Evolutionary conservation across 192 early-diverging fungal genomes (phyloP).

Genomic region (Coemansia sp.): DNA sequence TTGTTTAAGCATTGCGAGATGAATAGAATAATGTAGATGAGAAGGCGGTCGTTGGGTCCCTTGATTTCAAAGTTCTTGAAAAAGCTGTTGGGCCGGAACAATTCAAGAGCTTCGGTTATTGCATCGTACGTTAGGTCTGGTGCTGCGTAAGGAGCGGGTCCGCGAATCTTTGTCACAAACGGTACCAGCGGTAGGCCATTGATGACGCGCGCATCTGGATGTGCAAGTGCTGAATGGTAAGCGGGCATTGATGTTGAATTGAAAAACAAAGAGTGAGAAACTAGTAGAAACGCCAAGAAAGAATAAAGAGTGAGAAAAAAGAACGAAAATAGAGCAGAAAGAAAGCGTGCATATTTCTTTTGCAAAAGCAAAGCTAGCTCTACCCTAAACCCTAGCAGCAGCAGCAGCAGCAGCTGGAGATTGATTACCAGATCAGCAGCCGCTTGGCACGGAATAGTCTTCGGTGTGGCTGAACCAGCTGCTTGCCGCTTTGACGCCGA

Average conservation of each 20-base stretch:
- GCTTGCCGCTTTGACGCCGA: conserved; percentile 41
- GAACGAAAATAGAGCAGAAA: not conserved
- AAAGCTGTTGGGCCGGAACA: conserved; percentile 95
- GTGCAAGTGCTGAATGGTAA: conserved; percentile 39
- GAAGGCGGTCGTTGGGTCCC: conserved; percentile 84
- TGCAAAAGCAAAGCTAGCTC: no score
- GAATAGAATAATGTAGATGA: conserved; percentile 93
- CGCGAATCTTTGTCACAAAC: conserved; percentile 83
- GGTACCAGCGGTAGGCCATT: conserved; percentile 89
- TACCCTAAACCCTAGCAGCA: not conserved
- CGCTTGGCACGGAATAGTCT: conserved; percentile 27
- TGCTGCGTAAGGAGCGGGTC: conserved; percentile 70
- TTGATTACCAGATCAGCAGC: no score
- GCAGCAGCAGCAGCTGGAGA: not conserved
- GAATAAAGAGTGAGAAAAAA: not conserved
- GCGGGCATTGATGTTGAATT: conserved; percentile 26
- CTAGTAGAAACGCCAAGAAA: not conserved
- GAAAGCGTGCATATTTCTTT: not conserved
- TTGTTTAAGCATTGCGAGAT: conserved; percentile 81
- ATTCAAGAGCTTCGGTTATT: conserved; percentile 89
- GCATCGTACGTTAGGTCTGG: conserved; percentile 73
- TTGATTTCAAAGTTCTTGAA: conserved; percentile 99
- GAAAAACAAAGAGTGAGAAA: not conserved
- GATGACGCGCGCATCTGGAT: conserved; percentile 48
- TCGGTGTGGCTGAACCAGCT: conserved; percentile 12